Evolutionary conservation across 2,329 filamentous ascomycete genomes (phyloP), one percentile per base, ranked within the genome.

Genomic region (Tolypocladium tundrense): DNA sequence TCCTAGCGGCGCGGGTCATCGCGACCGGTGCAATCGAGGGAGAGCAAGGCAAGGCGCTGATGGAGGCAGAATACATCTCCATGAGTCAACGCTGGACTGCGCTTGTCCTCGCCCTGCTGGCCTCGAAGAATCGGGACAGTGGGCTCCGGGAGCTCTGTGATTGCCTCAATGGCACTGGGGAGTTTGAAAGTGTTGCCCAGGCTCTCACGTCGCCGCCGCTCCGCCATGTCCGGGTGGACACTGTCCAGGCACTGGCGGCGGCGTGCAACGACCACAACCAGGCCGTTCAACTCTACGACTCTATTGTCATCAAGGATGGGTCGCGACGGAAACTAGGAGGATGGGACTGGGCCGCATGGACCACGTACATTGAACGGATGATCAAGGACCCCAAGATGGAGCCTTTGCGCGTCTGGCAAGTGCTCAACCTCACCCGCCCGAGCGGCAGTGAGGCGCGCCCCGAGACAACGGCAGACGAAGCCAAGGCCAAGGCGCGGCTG

Each of bases 261-360:
- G 60, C 59, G 24, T 63, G 63, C 56, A 48, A 60, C 19, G 64
- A 71, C 52, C 63, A 72, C 56, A 56, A 50, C 6, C 57, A 64
- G 19, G 71, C 68, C 1, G 53, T 70, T 14, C 37, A 50, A 5
- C 58, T 72, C 13, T 65, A 68, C 59, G 57, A 64, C 33, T 53
- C 57, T 2, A 53, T 62, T n/a, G 55, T 60, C 21, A 27, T 43
- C 19, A 61, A 61, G 14, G 53, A 52, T 0, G 40, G 41, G 10
- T n/a, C 43, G 14, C 53, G 43, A 7, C 56, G 41, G 31, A 42
- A 58, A 35, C 53, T 63, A 13, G 56, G 55, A 1, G 9, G 55
- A 4, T 72, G 72, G 67, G 54, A 64, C 19, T 75, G 72, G 70
- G 63, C 63, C 16, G 54, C 63, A 14, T 76, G 73, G 73, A 59